Base-by-base conservation (phyloP, 805 yeast genomes). In the Wickerhamomyces chambardii region DNA sequence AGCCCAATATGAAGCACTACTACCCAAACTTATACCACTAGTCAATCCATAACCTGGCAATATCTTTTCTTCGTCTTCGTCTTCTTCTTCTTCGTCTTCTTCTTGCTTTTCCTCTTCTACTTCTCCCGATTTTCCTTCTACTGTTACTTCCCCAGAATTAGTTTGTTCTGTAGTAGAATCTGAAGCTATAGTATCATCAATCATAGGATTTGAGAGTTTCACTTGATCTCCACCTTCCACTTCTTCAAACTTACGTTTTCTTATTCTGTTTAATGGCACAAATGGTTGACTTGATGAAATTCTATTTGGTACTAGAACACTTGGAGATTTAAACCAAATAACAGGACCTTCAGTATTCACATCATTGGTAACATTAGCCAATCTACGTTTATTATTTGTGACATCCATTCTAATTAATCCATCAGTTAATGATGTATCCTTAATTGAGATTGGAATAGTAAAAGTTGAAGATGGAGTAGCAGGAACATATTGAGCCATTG, bases 251-350 rank as follows among this genome's bases (percentile, higher is more conserved):
- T 30, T 30, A n/a, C 32, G 24, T 19, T n/a, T 30, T 17, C 28
- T 33, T 4, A 34, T 38, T 38, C 39, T 45, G 16, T 45, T 45
- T n/a, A 43, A 34, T 4, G 37, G 35, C 17, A 29, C 12, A n/a
- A 30, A 30, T 31, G 38, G 37, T 5, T 39, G 35, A 14, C 34
- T 39, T n/a, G 42, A 42, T 7, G 54, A 37, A 18, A 68, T 37
- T 38, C 79, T 51, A 40, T 61, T 63, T 6, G 59, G 50, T 15
- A 73, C 50, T 22, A 64, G 58, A 10, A 70, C 60, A 18, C 86
- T 83, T 3, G 87, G 81, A 1, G 84, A 74, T 46, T 79, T 66
- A 53, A 73, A 80, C 84, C 87, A 82, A 15, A 82, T 51, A 14
- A 74, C 47, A 27, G 75, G 74, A 12, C 64, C 64, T 27, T 49